Evolutionary conservation across 257 asterid species (phyloP), one percentile per base, ranked within the genome.

Genomic region (Lantana camara): DNA sequence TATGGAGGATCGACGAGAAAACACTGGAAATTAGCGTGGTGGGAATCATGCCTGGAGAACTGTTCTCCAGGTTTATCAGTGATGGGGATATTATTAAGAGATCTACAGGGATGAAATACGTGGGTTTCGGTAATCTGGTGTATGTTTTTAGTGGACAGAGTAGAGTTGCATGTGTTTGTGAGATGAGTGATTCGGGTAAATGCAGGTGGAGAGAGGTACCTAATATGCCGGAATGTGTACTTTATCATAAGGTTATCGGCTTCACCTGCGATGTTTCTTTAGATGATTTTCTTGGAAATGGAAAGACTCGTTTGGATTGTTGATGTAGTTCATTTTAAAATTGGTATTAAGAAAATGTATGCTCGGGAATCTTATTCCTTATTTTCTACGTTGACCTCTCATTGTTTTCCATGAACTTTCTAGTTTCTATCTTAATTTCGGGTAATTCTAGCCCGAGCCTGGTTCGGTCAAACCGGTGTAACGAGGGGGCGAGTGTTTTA

Each of bases 1-100:
- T 80, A 1, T 80, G 86, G 83, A 46, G 56, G 12, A 67, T 77
- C 44, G 81, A 80, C 44, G 86, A 74, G 64, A 50, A 53, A 30
- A 55, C 81, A 2, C 71, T 74, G 56, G 86, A 77, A 64, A 71
- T 63, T 17, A 64, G 55, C 35, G 77, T 74, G 54, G 58, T 77
- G 15, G 73, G 73, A 5, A 58, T 56, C 21, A 77, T 77, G 86
- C 83, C 86, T 0, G 13, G 15, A 0, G 75, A 23, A 20, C 3
- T 80, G 56, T 40, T 71, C 46, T 32, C 60, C 6, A 19, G 38
- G 11, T 61, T 77, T 65, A 2, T 74, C 38, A 17, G 21, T 50
- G 71, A 44, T 3, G 63, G 38, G 1, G 65, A 66, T 19, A 37
- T n/a, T n/a, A n/a, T n/a, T n/a, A n/a, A 40, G 12, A 47, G 15